Conservation (phyloP, 2,329 filamentous ascomycete genomes). For the Fusarium guadeloupense region DNA sequence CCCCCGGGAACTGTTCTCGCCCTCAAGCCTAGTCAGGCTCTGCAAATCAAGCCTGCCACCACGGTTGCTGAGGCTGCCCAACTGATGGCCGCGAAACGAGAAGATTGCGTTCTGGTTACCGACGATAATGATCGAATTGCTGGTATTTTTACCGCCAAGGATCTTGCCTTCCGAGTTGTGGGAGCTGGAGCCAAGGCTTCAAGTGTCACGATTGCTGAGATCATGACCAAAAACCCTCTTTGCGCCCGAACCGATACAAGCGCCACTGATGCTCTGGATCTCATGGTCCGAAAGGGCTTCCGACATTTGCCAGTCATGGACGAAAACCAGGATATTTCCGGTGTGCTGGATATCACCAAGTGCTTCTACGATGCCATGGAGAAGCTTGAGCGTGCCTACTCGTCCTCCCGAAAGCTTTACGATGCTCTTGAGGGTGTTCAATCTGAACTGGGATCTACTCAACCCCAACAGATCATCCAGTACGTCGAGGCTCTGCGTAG, state of each 20-base stretch:
- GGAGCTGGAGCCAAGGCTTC: constrained; percentile 88
- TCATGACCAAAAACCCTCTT: constrained; percentile 99
- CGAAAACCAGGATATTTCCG: constrained; percentile 98
- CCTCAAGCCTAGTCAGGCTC: constrained; percentile 91
- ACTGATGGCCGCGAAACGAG: constrained; percentile 97
- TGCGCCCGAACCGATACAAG: constrained; percentile 98
- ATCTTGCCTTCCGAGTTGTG: constrained; percentile 96
- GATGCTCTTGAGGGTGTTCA: constrained; percentile 98
- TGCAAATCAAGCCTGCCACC: constrained; percentile 96
- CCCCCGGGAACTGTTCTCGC: constrained; percentile 96
- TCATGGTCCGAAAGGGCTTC: constrained; percentile 99
- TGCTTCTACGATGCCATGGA: constrained; percentile 99
- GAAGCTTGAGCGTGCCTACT: constrained; percentile 96
- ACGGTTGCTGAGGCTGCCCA: constrained; percentile 97
- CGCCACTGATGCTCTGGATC: constrained; percentile 93
- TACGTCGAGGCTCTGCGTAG: constrained; percentile 94
- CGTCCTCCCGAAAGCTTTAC: constrained; percentile 96
- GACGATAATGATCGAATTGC: constrained; percentile 98
- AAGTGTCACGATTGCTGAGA: constrained; percentile 93
- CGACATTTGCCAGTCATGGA: constrained; percentile 98
- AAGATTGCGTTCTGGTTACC: constrained; percentile 97
- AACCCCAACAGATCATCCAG: constrained; percentile 98
- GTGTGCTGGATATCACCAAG: constrained; percentile 98
- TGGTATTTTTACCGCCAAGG: constrained; percentile 98
- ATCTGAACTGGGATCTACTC: constrained; percentile 92